Evolutionary conservation across 176 grass and related monocot species (phyloP).

Genomic region (Eremochloa ophiuroides): DNA sequence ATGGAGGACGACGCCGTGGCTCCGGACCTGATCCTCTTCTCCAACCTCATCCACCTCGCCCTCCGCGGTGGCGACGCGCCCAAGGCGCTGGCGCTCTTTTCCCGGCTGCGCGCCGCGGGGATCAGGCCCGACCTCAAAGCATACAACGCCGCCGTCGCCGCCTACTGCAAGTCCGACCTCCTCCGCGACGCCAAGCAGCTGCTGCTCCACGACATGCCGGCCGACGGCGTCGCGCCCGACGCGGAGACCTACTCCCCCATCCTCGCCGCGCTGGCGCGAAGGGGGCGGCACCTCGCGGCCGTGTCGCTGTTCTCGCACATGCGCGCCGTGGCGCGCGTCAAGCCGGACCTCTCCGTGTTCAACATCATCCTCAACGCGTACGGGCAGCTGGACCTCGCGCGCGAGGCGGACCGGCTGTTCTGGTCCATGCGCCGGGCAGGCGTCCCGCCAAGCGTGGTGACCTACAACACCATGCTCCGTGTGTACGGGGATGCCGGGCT

Average conservation of each 20-base stretch:
- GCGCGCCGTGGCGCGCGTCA: conserved; percentile 53
- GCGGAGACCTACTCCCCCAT: conserved; percentile 74
- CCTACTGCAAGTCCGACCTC: conserved; percentile 54
- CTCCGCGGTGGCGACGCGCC: conserved; percentile 58
- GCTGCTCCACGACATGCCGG: conserved; percentile 67
- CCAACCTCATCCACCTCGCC: conserved; percentile 78
- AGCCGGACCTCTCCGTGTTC: conserved; percentile 72
- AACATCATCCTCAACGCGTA: conserved; percentile 90
- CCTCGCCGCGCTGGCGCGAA: conserved; percentile 67
- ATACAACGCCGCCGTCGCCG: conserved; percentile 78
- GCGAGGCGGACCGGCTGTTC: conserved; percentile 84
- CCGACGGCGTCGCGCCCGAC: conserved; percentile 55
- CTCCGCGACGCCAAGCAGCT: conserved; percentile 62
- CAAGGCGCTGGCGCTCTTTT: conserved; percentile 88
- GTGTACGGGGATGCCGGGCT: conserved; percentile 90
- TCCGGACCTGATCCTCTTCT: conserved; percentile 73
- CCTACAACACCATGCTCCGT: conserved; percentile 95
- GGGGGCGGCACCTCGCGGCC: conserved; percentile 62
- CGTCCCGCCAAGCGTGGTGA: conserved; percentile 64
- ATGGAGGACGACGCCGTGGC: conserved; percentile 67
- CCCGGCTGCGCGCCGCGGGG: conserved; percentile 51
- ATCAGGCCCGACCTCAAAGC: conserved; percentile 71
- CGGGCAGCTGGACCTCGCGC: conserved; percentile 80
- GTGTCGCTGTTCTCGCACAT: conserved; percentile 92
- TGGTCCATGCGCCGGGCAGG: conserved; percentile 78